Conservation (phyloP, 495 filamentous ascomycete species). For the Evansstolkia leycettana region DNA sequence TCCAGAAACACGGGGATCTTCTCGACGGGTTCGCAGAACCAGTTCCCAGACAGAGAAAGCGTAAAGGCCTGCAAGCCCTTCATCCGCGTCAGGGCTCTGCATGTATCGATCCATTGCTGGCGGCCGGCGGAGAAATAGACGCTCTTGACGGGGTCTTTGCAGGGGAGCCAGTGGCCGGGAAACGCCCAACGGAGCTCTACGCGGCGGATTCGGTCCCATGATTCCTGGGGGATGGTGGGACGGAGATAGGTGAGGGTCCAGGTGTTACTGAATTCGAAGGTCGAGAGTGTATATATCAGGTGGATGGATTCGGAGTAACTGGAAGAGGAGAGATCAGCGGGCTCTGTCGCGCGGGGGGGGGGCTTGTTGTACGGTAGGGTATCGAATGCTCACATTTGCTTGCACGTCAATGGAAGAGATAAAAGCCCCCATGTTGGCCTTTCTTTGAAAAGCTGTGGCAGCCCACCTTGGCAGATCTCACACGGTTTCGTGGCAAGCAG, state of each 20-base stretch:
- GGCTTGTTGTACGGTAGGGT: no score
- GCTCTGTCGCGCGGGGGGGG: neutral
- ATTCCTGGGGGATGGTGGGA: constrained; percentile 21
- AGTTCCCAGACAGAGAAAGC: constrained; percentile 23
- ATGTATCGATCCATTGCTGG: constrained; percentile 32
- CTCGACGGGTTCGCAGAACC: constrained; percentile 33
- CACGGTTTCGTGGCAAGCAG: constrained; percentile 14
- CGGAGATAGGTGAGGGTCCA: constrained; percentile 34
- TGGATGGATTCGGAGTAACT: constrained; percentile 30
- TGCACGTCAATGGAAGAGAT: constrained; percentile 11
- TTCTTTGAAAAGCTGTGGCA: constrained; percentile 9
- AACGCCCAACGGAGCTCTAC: constrained; percentile 36
- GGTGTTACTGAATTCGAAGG: constrained; percentile 35
- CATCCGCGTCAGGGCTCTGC: constrained; percentile 16
- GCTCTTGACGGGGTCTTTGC: constrained; percentile 32
- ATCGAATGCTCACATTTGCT: constrained; percentile 21
- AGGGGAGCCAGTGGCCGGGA: constrained; percentile 33
- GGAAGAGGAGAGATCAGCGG: neutral
- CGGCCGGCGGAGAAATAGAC: constrained; percentile 31
- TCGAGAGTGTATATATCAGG: constrained; percentile 26
- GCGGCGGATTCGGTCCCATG: constrained; percentile 22
- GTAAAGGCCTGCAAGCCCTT: constrained; percentile 20
- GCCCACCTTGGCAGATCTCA: constrained; percentile 26
- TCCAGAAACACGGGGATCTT: constrained; percentile 30
- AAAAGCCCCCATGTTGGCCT: no score